Base-by-base conservation (phyloP, 768 basidiomycete genomes). In the Serendipita indica region DNA sequence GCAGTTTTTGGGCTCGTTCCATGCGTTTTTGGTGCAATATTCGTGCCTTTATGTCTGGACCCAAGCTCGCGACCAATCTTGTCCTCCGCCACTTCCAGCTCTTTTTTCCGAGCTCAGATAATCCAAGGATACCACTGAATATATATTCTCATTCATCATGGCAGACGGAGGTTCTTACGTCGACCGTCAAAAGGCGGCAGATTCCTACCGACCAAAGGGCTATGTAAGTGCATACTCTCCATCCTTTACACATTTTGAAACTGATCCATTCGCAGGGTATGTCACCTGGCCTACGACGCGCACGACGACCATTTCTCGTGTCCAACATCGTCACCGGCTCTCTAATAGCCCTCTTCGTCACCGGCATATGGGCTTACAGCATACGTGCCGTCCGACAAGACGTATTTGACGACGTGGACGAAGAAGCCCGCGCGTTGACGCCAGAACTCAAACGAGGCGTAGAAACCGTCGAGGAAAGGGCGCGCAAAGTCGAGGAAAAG, bases 321-420 rank as follows among this genome's bases (percentile, higher is more conserved):
- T 78, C 77, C 63, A 98, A 98, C 69, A 79, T 83, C 16, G 34
- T 94, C 49, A 88, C 86, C 0, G 94, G 93, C 5, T 62, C 82
- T 43, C 65, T 74, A 2, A 76, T 97, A 41, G 77, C 80, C 27
- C 76, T 77, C 0, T 93, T 96, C 67, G 83, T 80, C 28, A 77
- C 80, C 13, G 85, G 83, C 27, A 82, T 96, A 6, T 98, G 89
- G 80, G 76, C 82, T 3, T 98, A 97, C 72, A 92, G 91, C 16
- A 94, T 98, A 66, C 79, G 81, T 30, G 92, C 91, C 28, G 92
- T 97, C 58, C 90, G 86, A 67, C 92, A 97, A 67, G 92, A 96
- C 67, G 82, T 86, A 37, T 96, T 94, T 67, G 82, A 85, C 63
- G 89, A 90, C 67, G 76, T 89, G 39, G 87, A 89, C 65, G 84